Evolutionary conservation across 2,329 filamentous ascomycete species (phyloP), one percentile per base, ranked within the genome.

Genomic region (Cladophialophora chaetospira): DNA sequence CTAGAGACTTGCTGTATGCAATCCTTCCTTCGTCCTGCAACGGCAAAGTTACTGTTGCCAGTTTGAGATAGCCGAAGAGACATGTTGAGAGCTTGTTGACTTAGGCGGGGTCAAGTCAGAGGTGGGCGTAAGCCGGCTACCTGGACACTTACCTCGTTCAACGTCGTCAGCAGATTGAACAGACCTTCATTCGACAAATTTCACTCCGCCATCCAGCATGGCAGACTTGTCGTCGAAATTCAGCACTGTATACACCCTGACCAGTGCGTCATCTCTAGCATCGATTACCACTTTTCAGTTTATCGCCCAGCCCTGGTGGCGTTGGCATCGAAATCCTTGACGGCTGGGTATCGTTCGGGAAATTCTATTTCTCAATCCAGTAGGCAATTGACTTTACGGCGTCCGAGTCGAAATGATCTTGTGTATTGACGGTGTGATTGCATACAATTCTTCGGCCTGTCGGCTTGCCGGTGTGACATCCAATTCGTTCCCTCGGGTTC

Each of bases 111-210:
- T 28, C 19, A 28, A 3, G 4, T 44, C 42, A 28, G 23, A 28
- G 9, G n/a, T 25, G 42, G 42, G 19, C 23, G 48, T 51, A 51
- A 51, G 48, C 48, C 36, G 33, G 29, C 28, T 26, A 26, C n/a
- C n/a, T 31, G 15, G 17, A 26, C 25, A 31, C 21, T 26, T 36
- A 42, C 19, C 35, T 15, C 21, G 36, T 29, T 17, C 15, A 26
- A 25, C 9, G 10, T 29, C 25, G 5, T 38, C 35, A 28, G 36
- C 13, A 26, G 26, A n/a, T n/a, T n/a, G n/a, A n/a, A n/a, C 47
- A 21, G 19, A 31, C 47, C 23, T 9, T 28, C 15, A n/a, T 29
- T 42, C 36, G 36, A 43, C 33, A 42, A 29, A 51, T 26, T n/a
- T 42, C 23, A 51, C 35, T 10, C 48, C 35, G 11, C 23, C 23